Evolutionary conservation across 306 rosid genomes (phyloP).

Genomic region (Corylus heterophylla): DNA sequence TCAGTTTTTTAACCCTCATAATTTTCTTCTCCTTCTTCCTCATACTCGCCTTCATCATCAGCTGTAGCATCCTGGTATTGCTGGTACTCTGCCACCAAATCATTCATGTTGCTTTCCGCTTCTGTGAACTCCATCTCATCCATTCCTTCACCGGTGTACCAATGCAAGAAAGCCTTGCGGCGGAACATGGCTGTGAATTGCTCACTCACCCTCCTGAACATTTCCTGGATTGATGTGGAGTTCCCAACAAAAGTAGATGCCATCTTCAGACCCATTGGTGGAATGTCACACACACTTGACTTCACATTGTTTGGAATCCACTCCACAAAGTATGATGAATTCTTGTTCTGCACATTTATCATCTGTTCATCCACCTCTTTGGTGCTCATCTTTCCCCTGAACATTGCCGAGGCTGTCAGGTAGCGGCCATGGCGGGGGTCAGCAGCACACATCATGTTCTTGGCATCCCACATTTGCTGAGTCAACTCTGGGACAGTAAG

Average conservation of each 20-base stretch:
- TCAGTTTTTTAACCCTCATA: slow-evolving; percentile 33
- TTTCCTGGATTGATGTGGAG: slow-evolving; percentile 93
- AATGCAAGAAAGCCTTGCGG: slow-evolving; percentile 91
- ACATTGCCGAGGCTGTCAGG: slow-evolving; percentile 94
- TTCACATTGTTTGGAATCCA: slow-evolving; percentile 97
- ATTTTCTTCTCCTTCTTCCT: slow-evolving; percentile 52
- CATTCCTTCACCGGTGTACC: slow-evolving; percentile 98
- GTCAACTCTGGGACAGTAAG: slow-evolving; percentile 92
- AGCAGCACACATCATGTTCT: slow-evolving; percentile 97
- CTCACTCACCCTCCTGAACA: slow-evolving; percentile 95
- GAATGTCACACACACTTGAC: slow-evolving; percentile 88
- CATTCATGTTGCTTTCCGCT: slow-evolving; percentile 95
- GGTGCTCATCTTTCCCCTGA: slow-evolving; percentile 95
- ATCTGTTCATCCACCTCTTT: slow-evolving; percentile 94
- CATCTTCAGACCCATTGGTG: slow-evolving; percentile 80
- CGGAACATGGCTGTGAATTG: slow-evolving; percentile 92
- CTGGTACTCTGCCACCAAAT: slow-evolving; percentile 91
- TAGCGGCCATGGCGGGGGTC: slow-evolving; percentile 94
- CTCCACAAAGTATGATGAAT: slow-evolving; percentile 86
- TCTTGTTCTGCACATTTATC: slow-evolving; percentile 94
- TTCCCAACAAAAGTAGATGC: slow-evolving; percentile 91
- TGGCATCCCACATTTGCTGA: slow-evolving; percentile 97
- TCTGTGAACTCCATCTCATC: slow-evolving; percentile 97
- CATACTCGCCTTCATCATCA: slow-evolving; percentile 73
- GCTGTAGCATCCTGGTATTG: slow-evolving; percentile 92